Evolutionary conservation across 495 filamentous ascomycete genomes (phyloP).

Genomic region (Daldinia grandis): DNA sequence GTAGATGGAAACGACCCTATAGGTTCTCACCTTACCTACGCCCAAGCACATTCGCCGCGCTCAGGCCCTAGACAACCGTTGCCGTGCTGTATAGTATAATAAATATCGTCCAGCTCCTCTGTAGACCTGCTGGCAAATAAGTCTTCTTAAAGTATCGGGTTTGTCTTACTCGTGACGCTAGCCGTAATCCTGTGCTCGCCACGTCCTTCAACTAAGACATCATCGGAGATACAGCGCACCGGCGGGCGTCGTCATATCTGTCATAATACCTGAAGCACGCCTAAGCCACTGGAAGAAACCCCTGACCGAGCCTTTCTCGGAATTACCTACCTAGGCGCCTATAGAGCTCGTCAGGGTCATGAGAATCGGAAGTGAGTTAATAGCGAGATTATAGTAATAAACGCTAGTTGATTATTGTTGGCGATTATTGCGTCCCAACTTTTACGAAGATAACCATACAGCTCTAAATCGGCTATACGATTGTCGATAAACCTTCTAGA

Average conservation of each 20-base stretch:
- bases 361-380: neutral
- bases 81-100: neutral
- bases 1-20: neutral
- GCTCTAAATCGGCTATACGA: neutral
- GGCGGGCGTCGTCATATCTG: neutral
- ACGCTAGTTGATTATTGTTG: neutral
- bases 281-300: neutral
- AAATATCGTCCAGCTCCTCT: neutral
- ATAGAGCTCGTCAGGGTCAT: neutral
- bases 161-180: neutral
- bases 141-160: neutral
- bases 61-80: neutral
- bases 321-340: too few species aligned
- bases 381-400: neutral
- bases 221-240: neutral
- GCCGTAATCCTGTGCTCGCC: neutral
- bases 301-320: neutral
- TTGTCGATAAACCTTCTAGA: constrained; percentile 10
- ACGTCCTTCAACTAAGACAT: neutral
- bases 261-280: neutral
- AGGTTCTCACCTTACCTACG: neutral
- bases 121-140: neutral
- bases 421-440: neutral
- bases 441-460: neutral
- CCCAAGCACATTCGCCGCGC: neutral